Percentiles rank a stretch among this genome's conserved stretches.
Conservation (phyloP, 352 stramenopile genomes). For the Stephanocyclus meneghinianus region DNA sequence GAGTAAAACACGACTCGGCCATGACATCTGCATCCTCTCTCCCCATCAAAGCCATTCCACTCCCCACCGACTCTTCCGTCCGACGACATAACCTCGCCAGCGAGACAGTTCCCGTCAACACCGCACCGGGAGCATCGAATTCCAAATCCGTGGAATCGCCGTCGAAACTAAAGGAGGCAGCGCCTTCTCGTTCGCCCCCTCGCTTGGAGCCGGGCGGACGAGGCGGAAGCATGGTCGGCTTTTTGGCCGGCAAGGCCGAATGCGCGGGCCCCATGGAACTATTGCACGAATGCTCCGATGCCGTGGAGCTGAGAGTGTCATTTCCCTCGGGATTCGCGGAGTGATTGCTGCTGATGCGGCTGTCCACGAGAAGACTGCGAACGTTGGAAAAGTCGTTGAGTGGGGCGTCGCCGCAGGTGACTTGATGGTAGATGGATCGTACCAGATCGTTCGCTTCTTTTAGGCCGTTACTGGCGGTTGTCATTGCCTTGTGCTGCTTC, state of each 20-base stretch:
- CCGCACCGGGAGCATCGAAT: slow-evolving; percentile 26
- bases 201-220: slow-evolving; percentile 29
- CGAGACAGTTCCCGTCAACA: slow-evolving; percentile 53
- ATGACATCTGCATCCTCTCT: neutral
- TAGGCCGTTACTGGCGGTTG: slow-evolving; percentile 23
- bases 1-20: neutral
- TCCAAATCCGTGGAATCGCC: slow-evolving; percentile 3
- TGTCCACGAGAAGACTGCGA: slow-evolving; percentile 13
- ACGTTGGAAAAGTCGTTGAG: slow-evolving; percentile 22
- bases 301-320: slow-evolving; percentile 37
- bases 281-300: slow-evolving; percentile 40
- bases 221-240: slow-evolving; percentile 37
- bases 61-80: slow-evolving; percentile 52
- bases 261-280: slow-evolving; percentile 10
- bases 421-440: slow-evolving; percentile 68
- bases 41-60: neutral
- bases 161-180: slow-evolving; percentile 2
- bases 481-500: neutral
- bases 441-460: slow-evolving; percentile 51
- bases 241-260: slow-evolving; percentile 20
- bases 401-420: slow-evolving; percentile 74
- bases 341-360: neutral
- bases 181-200: slow-evolving; percentile 23
- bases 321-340: slow-evolving; percentile 17
- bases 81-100: slow-evolving; percentile 63